Evolutionary conservation across 345 rosid species (phyloP), one percentile per base, ranked within the genome.

Genomic region (Citrus medica): DNA sequence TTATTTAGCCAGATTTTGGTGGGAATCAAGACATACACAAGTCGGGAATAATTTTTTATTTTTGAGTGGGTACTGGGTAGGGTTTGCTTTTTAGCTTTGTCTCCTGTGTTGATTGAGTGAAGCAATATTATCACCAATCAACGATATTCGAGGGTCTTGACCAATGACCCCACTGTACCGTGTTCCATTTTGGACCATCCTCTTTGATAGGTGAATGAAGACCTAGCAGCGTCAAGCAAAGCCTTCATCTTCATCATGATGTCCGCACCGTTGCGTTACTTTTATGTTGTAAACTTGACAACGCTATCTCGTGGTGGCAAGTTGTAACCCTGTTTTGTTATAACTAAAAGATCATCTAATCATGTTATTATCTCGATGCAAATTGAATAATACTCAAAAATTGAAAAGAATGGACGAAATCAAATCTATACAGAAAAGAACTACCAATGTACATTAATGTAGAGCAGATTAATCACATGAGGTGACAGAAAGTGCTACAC

Each of bases 401-500:
- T 60, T 73, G 4, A 27, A 32, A 58, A 67, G 66, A 75, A 58
- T 37, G 59, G 32, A 7, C 12, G 30, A 48, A 56, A 63, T 46
- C 28, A 13, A 59, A 74, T 13, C 37, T 42, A 64, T 9, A 35
- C 73, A 71, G 21, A 24, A 17, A 75, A 46, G 42, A 78, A 73
- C 21, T 7, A 22, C 5, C 5, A 60, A 69, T 21, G 38, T 64
- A 71, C 53, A 55, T 2, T 55, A 1, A 12, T 64, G 67, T 12
- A 19, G 67, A 14, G 28, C 71, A 73, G 64, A 73, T 80, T 61
- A 78, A 89, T 96, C 97, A 66, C 88, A 90, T 27, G 98, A 91
- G 76, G 95, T 87, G 48, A 94, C 92, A 65, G 98, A 91, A 27
- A 94, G 98, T 7, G 94, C 98, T 71, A 92, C 97, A 2, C 99